Evolutionary conservation across 352 stramenopile genomes (phyloP).

Genomic region (Pythium sp.): DNA sequence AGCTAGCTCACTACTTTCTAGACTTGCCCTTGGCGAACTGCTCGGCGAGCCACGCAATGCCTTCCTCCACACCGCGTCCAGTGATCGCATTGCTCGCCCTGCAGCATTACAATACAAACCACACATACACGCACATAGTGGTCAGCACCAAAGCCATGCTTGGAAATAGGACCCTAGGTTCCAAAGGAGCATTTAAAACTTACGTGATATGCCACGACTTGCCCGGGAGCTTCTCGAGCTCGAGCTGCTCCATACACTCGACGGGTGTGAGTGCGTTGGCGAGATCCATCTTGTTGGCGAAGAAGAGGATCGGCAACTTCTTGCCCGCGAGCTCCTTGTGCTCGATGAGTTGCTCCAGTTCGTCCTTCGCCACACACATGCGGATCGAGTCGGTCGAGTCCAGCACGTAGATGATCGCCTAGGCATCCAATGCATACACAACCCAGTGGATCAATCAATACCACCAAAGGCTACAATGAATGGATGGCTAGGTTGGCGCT

Average conservation of each 20-base stretch:
- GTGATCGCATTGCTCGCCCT: not conserved
- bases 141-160: not conserved
- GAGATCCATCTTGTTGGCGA: not conserved
- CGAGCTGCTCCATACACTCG: not conserved
- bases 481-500: not conserved
- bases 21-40: not conserved
- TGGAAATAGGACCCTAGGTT: not conserved
- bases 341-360: not conserved
- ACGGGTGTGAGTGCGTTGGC: not conserved
- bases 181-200: not conserved
- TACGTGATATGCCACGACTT: not conserved
- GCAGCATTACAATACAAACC: too few relatives aligned
- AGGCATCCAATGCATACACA: too few relatives aligned
- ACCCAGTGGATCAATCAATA: too few relatives aligned
- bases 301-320: not conserved
- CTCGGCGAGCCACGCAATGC: not conserved
- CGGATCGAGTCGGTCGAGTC: not conserved
- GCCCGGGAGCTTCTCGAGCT: not conserved
- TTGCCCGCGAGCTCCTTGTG: not conserved
- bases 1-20: not conserved
- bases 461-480: too few relatives aligned
- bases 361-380: not conserved
- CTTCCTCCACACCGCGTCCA: not conserved
- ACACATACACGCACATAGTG: not conserved
- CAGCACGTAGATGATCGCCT: not conserved